These are phyloP conservation scores for Sclerotinia borealis DNA, from an alignment of 2,329 filamentous ascomycete species.

Conservation along the genomic window DNA sequence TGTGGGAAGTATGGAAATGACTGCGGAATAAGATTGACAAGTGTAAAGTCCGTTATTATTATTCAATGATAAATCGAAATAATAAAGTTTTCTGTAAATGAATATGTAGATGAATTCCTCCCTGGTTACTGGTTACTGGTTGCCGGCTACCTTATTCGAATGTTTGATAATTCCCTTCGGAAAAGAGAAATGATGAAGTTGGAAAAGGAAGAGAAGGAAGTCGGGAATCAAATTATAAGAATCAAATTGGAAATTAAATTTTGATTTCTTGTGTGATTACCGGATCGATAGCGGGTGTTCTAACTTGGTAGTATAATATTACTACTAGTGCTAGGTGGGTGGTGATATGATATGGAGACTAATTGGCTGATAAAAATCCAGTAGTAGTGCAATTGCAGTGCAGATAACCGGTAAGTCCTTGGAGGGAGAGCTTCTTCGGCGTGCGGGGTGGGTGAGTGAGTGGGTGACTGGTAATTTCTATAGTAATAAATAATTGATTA, in stretches of 20 bases:
- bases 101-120: no score
- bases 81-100: no score
- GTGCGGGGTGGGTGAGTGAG: no score
- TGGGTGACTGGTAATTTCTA: no score
- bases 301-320: background rate
- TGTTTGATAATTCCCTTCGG: background rate
- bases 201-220: background rate
- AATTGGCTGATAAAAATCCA: background rate
- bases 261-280: background rate
- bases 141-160: background rate
- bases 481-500: background rate
- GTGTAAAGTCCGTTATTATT: background rate
- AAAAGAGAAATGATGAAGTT: background rate
- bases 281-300: background rate
- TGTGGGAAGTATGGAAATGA: background rate
- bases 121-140: no score
- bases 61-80: background rate
- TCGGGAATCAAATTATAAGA: background rate
- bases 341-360: background rate
- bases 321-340: no score
- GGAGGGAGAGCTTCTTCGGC: no score
- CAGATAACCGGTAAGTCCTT: no score
- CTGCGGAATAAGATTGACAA: constrained; percentile 1
- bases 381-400: no score
- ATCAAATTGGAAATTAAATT: background rate